These are phyloP conservation scores for Kurtzmaniella fragi DNA, from an alignment of 805 yeast genomes.

Conservation along the genomic window DNA sequence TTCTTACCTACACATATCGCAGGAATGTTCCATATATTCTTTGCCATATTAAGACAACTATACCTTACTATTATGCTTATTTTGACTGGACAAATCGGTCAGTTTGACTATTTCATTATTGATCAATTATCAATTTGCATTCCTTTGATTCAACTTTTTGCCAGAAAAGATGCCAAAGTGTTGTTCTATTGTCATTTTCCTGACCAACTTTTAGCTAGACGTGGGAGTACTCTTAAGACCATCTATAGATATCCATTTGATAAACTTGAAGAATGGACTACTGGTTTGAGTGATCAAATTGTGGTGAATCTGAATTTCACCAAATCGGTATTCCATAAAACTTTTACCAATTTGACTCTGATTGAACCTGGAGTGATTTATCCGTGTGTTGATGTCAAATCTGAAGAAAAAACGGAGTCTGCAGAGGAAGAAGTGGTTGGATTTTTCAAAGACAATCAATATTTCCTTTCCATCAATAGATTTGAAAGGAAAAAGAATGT, in stretches of 20 bases:
- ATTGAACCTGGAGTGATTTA: constrained; percentile 55
- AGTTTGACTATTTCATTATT: constrained; percentile 70
- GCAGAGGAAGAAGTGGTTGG: constrained; percentile 26
- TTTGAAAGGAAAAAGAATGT: constrained; percentile 85
- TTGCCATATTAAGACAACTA: constrained; percentile 80
- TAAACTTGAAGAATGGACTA: constrained; percentile 73
- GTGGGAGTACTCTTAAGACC: constrained; percentile 48
- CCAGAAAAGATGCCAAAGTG: constrained; percentile 40
- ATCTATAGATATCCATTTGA: constrained; percentile 83
- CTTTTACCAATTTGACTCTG: constrained; percentile 45
- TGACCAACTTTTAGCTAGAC: constrained; percentile 68
- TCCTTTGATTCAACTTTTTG: constrained; percentile 58
- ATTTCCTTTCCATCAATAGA: constrained; percentile 75
- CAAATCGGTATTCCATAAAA: constrained; percentile 54
- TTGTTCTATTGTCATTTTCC: constrained; percentile 97
- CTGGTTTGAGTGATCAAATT: constrained; percentile 67
- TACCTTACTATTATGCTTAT: constrained; percentile 50
- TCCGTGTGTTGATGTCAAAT: constrained; percentile 65
- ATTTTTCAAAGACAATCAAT: constrained; percentile 32
- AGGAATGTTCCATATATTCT: constrained; percentile 71
- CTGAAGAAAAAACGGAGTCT: constrained; percentile 14
- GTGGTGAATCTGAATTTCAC: constrained; percentile 91
- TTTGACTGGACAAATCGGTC: constrained; percentile 38
- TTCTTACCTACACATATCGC: constrained; percentile 65
- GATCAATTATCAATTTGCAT: constrained; percentile 86